Base-by-base conservation (phyloP, 495 filamentous ascomycete species). In the Hypoxylon lenormandii region DNA sequence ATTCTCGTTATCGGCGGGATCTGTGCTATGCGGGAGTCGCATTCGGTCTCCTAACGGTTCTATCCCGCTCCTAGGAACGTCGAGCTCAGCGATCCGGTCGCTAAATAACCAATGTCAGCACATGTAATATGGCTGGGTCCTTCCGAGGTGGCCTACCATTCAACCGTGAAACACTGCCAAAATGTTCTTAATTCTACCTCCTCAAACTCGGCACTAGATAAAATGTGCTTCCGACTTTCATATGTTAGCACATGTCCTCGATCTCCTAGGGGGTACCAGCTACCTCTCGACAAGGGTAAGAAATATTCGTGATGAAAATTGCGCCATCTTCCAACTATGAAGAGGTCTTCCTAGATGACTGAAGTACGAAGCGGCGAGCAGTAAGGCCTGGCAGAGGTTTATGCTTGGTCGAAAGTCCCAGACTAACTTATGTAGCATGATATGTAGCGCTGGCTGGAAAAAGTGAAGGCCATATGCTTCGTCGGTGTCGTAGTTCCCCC, bases 151-250 rank as follows among this genome's bases (percentile, higher is more conserved):
- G 11, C 60, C 22, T 64, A 76, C 75, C 77, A 79, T 69, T 79
- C 77, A 3, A 78, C 66, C 60, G 77, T 76, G 52, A 78, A 79
- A 46, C 76, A 78, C 12, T 74, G 73, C 77, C 77, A 79, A 47
- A 76, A 79, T 36, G 74, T 71, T 19, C 77, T 70, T 48, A 75
- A 60, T 15, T 72, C 66, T 11, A 48, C 63, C 16, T 79, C 77
- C 47, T 76, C 75, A 16, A 73, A 68, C 13, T 74, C 70, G 8
- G 65, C 67, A 38, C 38, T 68, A 36, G 68, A 66, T 40, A 62
- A 53, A 49, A 60, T 52, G 12, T 63, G 53, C 63, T 64, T 69
- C 47, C 62, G 70, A 55, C 71, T 75, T 56, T 22, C 13, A 33
- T 22, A 58, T 12, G 49, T 75, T 46, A 75, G 63, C 66, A 18